These are phyloP conservation scores for Penicillium coprophilum DNA, from an alignment of 495 filamentous ascomycete genomes.

Conservation along the genomic window DNA sequence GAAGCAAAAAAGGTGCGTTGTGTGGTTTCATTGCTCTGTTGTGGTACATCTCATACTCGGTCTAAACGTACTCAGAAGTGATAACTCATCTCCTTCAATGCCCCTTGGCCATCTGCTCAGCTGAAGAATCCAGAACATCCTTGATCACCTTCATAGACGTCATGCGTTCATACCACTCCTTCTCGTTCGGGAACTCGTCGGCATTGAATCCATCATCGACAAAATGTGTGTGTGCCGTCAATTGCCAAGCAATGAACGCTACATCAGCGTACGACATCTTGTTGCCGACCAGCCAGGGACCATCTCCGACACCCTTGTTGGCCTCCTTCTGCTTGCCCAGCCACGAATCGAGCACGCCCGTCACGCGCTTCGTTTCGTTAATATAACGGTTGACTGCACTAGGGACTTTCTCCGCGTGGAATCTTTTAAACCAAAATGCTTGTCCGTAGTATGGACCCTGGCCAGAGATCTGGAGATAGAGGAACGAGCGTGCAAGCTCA, in stretches of 20 bases:
- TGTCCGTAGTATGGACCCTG: constrained; percentile 63
- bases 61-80: background rate
- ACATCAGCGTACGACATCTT: constrained; percentile 30
- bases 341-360: constrained; percentile 50
- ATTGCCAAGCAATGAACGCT: constrained; percentile 9
- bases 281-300: constrained; percentile 52
- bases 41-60: background rate
- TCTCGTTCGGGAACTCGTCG: constrained; percentile 21
- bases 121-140: background rate
- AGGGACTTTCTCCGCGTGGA: constrained; percentile 53
- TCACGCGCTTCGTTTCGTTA: constrained; percentile 57
- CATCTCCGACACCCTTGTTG: constrained; percentile 20
- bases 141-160: background rate
- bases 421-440: constrained; percentile 46
- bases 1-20: background rate
- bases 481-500: constrained; percentile 54
- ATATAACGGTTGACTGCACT: constrained; percentile 54
- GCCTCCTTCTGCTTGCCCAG: constrained; percentile 41
- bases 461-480: constrained; percentile 31
- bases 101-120: constrained; percentile 3
- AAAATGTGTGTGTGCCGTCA: constrained; percentile 51
- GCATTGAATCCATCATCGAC: constrained; percentile 42
- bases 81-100: background rate
- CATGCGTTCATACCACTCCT: constrained; percentile 28
- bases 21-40: background rate